A percentile compares a stretch with the other conserved stretches of the same genome.
Evolutionary conservation across 345 rosid species (phyloP).

Genomic region (Moricandia moricandioides): DNA sequence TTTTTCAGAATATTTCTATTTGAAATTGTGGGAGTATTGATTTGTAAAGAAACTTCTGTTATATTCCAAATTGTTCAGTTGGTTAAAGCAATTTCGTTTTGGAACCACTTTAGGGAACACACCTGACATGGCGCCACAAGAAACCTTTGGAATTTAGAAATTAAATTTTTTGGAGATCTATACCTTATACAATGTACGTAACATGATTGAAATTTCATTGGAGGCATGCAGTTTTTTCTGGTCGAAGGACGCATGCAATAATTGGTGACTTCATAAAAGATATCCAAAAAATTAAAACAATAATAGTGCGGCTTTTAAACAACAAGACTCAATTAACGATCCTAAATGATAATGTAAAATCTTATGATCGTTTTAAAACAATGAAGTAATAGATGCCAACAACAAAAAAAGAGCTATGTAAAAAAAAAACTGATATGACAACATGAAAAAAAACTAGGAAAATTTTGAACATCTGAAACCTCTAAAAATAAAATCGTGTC

Average conservation of each 20-base stretch:
- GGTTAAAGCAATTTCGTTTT: background rate
- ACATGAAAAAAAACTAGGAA: background rate
- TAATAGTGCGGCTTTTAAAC: background rate
- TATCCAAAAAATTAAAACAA: background rate
- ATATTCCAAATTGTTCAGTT: conserved; percentile 1
- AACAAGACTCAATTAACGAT: background rate
- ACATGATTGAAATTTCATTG: conserved; percentile 16
- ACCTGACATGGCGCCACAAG: conserved; percentile 4
- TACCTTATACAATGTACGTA: conserved; percentile 11
- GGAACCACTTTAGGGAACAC: conserved; percentile 15
- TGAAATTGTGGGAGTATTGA: background rate
- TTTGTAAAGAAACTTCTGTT: background rate
- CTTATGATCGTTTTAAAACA: background rate
- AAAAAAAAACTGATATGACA: background rate
- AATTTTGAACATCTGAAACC: background rate
- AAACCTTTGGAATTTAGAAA: conserved; percentile 1
- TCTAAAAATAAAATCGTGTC: background rate
- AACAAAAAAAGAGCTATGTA: background rate
- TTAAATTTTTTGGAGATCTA: conserved; percentile 12
- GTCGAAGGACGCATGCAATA: conserved; percentile 8
- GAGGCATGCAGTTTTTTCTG: conserved; percentile 8
- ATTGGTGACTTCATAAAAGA: conserved; percentile 2
- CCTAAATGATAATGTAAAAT: background rate
- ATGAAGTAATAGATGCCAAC: background rate
- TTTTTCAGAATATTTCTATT: background rate